These are phyloP conservation scores for Mycena metata DNA, from an alignment of 768 basidiomycete genomes.

Conservation along the genomic window DNA sequence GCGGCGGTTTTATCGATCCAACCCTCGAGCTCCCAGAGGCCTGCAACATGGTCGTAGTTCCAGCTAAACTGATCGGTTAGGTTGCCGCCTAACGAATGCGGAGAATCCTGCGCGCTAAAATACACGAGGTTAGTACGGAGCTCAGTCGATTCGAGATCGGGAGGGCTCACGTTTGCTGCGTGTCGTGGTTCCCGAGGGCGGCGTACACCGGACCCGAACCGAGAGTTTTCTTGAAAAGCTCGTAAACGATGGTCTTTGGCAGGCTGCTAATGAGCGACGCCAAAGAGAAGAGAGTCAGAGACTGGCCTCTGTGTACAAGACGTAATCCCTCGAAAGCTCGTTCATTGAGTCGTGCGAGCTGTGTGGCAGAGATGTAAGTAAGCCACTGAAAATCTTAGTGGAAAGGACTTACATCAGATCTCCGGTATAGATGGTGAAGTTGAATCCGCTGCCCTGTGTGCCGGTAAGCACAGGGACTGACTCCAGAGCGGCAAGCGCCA, in stretches of 20 bases:
- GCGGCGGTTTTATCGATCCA: slow-evolving; percentile 76
- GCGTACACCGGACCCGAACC: slow-evolving; percentile 79
- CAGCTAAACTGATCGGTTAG: slow-evolving; percentile 76
- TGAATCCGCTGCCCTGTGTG: slow-evolving; percentile 71
- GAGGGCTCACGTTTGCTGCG: slow-evolving; percentile 67
- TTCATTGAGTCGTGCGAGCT: slow-evolving; percentile 74
- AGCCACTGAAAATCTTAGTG: too few species aligned
- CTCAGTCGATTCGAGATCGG: slow-evolving; percentile 7
- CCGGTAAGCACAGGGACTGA: slow-evolving; percentile 76
- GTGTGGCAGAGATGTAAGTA: too few species aligned
- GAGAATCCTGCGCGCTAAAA: slow-evolving; percentile 73
- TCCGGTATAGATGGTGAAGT: slow-evolving; percentile 77
- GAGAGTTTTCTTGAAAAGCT: slow-evolving; percentile 74
- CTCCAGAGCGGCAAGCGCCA: slow-evolving; percentile 72
- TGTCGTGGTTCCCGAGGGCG: slow-evolving; percentile 83
- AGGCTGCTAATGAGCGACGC: slow-evolving; percentile 9
- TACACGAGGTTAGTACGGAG: slow-evolving; percentile 34
- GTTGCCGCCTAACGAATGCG: slow-evolving; percentile 65
- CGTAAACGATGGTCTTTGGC: slow-evolving; percentile 70
- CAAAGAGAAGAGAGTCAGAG: slow-evolving; percentile 20
- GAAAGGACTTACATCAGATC: slow-evolving; percentile 61
- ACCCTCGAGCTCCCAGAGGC: slow-evolving; percentile 76
- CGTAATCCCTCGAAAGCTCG: slow-evolving; percentile 69
- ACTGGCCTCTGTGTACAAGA: slow-evolving; percentile 72
- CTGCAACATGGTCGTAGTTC: slow-evolving; percentile 84